phyloP scores from a whole-genome alignment of 352 stramenopile genomes.

The Peronospora destructor region DNA sequence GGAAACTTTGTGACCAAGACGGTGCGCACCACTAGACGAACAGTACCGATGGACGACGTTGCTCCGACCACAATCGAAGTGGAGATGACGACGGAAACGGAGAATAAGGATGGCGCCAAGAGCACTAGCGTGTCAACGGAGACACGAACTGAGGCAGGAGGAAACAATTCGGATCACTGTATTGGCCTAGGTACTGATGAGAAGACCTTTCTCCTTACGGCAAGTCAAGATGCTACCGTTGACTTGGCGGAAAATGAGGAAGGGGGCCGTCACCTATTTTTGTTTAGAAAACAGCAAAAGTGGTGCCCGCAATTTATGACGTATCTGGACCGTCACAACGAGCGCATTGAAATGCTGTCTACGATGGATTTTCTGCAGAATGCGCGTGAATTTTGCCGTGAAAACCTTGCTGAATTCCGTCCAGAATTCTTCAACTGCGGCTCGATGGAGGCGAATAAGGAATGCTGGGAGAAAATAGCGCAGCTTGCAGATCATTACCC shows the following conservation, averaged over 20 bases:
- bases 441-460: slow-evolving; percentile 12
- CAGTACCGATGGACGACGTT: slow-evolving; percentile 1
- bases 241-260: slow-evolving; percentile 1
- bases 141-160: slow-evolving; percentile 7
- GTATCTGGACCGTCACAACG: slow-evolving; percentile 12
- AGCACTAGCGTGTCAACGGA: slow-evolving; percentile 14
- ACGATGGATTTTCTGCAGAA: slow-evolving; percentile 11
- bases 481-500: slow-evolving; percentile 17
- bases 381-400: slow-evolving; percentile 20
- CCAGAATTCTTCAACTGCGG: slow-evolving; percentile 9
- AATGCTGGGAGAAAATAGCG: slow-evolving; percentile 10
- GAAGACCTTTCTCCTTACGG: neutral
- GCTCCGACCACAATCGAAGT: slow-evolving; percentile 6
- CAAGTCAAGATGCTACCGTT: neutral
- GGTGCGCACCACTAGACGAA: slow-evolving; percentile 5
- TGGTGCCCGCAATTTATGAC: slow-evolving; percentile 18
- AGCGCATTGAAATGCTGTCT: slow-evolving; percentile 13
- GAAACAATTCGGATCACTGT: neutral
- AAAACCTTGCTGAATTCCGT: slow-evolving; percentile 18
- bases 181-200: neutral
- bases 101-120: slow-evolving; percentile 7
- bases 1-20: slow-evolving; percentile 9
- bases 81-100: slow-evolving; percentile 8
- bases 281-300: slow-evolving; percentile 11
- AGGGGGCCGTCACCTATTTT: neutral